Percentiles rank a stretch among this genome's conserved stretches.
phyloP scores from a whole-genome alignment of 2,329 filamentous ascomycete species.

The Talaromyces sp. region DNA sequence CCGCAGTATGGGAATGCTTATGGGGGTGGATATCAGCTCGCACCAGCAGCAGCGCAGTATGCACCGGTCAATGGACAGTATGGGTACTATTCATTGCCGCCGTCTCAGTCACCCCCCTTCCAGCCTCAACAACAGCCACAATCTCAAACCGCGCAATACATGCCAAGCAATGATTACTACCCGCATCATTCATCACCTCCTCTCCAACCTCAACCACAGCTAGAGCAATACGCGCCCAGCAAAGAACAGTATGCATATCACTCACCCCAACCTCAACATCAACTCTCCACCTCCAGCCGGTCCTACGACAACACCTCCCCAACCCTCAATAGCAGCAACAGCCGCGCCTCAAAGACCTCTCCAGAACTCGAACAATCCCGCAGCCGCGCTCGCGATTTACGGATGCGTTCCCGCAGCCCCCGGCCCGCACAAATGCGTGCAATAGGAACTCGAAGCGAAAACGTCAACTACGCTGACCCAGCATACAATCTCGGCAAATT shows the following conservation, averaged over 20 bases:
- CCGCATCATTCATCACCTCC: not conserved
- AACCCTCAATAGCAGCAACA: conserved; percentile 14
- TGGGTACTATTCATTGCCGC: not conserved
- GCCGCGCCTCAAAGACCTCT: conserved; percentile 16
- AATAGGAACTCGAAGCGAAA: conserved; percentile 24
- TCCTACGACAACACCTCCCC: conserved; percentile 3
- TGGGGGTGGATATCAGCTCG: not conserved
- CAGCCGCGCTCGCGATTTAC: conserved; percentile 32
- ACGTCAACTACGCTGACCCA: conserved; percentile 24
- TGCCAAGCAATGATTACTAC: not conserved
- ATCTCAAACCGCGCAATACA: not conserved
- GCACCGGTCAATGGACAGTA: not conserved
- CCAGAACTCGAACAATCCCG: conserved; percentile 21
- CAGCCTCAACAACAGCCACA: not conserved
- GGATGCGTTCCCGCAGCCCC: conserved; percentile 38
- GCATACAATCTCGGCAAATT: conserved; percentile 34
- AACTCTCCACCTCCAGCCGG: conserved; percentile 2
- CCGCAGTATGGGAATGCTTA: not conserved
- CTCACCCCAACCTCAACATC: conserved; percentile 13
- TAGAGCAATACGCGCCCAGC: not conserved
- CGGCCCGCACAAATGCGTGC: conserved; percentile 26
- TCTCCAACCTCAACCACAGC: not conserved
- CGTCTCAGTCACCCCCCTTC: not conserved
- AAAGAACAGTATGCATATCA: not conserved
- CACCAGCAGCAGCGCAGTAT: not conserved